A percentile compares a stretch with the other conserved stretches of the same genome.
These are phyloP conservation scores for Cladosporium sp. DNA, from an alignment of 2,329 filamentous ascomycete genomes.

Conservation along the genomic window DNA sequence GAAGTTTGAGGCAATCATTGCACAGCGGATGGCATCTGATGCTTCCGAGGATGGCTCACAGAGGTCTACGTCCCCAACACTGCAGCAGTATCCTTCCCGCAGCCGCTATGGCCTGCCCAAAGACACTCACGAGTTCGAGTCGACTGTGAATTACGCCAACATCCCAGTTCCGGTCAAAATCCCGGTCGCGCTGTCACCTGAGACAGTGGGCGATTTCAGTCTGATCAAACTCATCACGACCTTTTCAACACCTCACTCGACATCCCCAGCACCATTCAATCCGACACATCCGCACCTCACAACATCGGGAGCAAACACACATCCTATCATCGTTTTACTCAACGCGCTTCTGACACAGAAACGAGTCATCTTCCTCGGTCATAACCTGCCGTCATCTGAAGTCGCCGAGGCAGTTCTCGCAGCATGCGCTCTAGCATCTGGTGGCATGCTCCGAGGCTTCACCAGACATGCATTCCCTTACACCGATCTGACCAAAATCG, in stretches of 20 bases:
- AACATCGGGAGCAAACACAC: conserved; percentile 80
- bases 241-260: conserved; percentile 77
- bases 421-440: conserved; percentile 89
- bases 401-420: conserved; percentile 97
- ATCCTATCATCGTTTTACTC: conserved; percentile 89
- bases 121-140: conserved; percentile 97
- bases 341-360: conserved; percentile 96
- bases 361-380: conserved; percentile 87
- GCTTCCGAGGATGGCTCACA: conserved; percentile 18
- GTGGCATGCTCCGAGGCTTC: conserved; percentile 86
- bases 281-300: conserved; percentile 84
- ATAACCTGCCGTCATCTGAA: conserved; percentile 90
- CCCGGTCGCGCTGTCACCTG: conserved; percentile 84
- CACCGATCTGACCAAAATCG: conserved; percentile 94
- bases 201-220: conserved; percentile 96
- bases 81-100: conserved; percentile 22
- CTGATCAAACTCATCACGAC: conserved; percentile 95
- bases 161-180: conserved; percentile 97
- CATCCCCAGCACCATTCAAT: conserved; percentile 72
- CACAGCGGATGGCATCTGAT: conserved; percentile 67
- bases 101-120: conserved; percentile 68
- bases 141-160: conserved; percentile 89
- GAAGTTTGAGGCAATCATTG: conserved; percentile 93
- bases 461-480: conserved; percentile 96
- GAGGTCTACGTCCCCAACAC: conserved; percentile 15